These are phyloP conservation scores for Pichia sp. DNA, from an alignment of 1,139 yeast genomes.

Conservation along the genomic window DNA sequence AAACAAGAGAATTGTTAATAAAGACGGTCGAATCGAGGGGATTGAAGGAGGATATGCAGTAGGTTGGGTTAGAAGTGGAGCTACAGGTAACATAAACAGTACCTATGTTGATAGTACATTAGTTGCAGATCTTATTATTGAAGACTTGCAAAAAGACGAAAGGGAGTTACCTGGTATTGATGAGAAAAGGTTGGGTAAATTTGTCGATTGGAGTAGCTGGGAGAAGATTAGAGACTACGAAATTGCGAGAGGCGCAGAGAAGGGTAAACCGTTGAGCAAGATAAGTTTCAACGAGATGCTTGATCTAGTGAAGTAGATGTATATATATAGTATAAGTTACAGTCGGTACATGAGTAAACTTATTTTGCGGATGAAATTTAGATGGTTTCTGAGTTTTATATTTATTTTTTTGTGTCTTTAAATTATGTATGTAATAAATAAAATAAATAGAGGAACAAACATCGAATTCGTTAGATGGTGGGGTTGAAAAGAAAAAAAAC, in stretches of 20 bases:
- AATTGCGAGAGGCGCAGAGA: conserved; percentile 32
- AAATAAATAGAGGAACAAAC: conserved; percentile 1
- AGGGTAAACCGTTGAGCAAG: conserved; percentile 55
- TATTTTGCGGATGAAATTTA: too few species aligned
- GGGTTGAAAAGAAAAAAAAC: background rate
- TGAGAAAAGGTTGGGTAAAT: conserved; percentile 21
- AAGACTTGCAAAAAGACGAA: conserved; percentile 13
- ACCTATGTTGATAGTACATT: conserved; percentile 64
- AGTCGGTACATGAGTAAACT: background rate
- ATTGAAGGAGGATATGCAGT: conserved; percentile 62
- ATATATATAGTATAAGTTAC: background rate
- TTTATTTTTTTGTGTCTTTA: too few species aligned
- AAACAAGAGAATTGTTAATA: conserved; percentile 55
- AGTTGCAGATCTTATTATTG: conserved; percentile 20
- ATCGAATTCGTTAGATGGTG: conserved; percentile 3
- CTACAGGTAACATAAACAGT: conserved; percentile 85
- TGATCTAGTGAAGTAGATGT: background rate
- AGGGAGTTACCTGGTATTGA: conserved; percentile 27
- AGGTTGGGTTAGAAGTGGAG: conserved; percentile 92
- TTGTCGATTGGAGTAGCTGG: conserved; percentile 73
- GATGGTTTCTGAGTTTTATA: too few species aligned
- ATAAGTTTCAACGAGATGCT: conserved; percentile 44
- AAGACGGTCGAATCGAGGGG: conserved; percentile 47
- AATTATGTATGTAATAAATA: too few species aligned
- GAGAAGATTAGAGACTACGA: conserved; percentile 49